Conservation (phyloP, 202 grass and related monocot genomes). For the Setaria italica region DNA sequence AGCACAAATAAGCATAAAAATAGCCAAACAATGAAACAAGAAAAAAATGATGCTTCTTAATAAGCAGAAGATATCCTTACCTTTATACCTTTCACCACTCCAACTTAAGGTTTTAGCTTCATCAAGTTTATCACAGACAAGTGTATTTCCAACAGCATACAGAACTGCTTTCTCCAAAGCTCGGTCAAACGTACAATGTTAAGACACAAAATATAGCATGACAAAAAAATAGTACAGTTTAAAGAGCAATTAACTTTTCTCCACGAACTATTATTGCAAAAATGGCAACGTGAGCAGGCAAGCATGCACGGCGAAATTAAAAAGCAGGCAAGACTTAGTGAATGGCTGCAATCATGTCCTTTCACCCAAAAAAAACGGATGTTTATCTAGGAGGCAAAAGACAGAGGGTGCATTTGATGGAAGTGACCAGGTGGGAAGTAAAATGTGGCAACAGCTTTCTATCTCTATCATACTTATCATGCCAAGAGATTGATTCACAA, state of each 20-base stretch:
- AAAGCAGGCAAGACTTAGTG: not conserved
- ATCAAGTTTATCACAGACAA: conserved; percentile 98
- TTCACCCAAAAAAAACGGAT: not conserved
- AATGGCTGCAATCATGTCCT: conserved; percentile 1
- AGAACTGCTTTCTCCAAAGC: conserved; percentile 98
- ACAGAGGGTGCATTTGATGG: conserved; percentile 13
- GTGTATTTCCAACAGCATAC: conserved; percentile 98
- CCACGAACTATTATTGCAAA: conserved; percentile 22
- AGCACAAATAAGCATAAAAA: conserved; percentile 48
- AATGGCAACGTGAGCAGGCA: conserved; percentile 9
- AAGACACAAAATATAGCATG: conserved; percentile 57
- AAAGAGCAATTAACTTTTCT: conserved; percentile 10
- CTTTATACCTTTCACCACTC: conserved; percentile 96
- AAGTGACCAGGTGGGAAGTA: conserved; percentile 18
- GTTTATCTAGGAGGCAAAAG: conserved; percentile 12
- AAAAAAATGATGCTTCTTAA: conserved; percentile 39
- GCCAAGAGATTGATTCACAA: conserved; percentile 1
- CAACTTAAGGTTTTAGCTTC: conserved; percentile 98
- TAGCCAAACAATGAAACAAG: conserved; percentile 25
- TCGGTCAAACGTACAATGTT: conserved; percentile 93
- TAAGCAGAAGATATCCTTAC: conserved; percentile 58
- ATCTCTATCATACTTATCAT: not conserved
- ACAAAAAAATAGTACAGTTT: conserved; percentile 26
- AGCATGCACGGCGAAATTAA: conserved; percentile 21
- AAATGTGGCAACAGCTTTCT: not conserved